Base-by-base conservation (phyloP, 1,284 basidiomycete genomes). In the Termitomyces sp. region DNA sequence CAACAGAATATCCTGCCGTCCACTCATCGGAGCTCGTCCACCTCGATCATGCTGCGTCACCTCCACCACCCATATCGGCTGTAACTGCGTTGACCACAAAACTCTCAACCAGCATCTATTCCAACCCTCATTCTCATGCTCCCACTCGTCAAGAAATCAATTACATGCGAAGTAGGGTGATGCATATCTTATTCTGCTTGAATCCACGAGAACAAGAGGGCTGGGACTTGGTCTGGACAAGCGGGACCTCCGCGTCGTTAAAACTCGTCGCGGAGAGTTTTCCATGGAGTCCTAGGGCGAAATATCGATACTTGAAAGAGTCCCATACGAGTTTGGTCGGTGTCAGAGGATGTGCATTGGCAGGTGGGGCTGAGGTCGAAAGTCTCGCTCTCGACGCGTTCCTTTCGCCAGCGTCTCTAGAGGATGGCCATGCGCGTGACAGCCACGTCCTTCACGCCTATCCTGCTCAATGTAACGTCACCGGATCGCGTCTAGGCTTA, bases 391-490 rank as follows among this genome's bases (percentile, higher is more conserved):
- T 59, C 10, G 53, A 59, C 33, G 31, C 41, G 28, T 59, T 59
- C 26, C 43, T 59, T 10, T 36, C 46, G 5, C 30, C 46, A 17
- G 10, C 3, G 24, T 10, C n/a, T 31, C n/a, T 38, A 15, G 38
- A 36, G 19, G 28, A 26, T 19, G 42, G 40, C 21, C 36, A 4
- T 36, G 15, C 15, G 15, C 24, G 33, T 12, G 24, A 30, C 28
- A 46, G 30, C 6, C 40, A 30, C 17, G 41, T 53, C 10, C 43
- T 59, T n/a, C 50, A 59, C 28, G 58, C 55, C 2, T 59, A 59
- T 47, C 58, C 58, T 48, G 58, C 58, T 3, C 58, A 59, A 19
- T 59, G 58, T 31, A 59, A 59, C 19, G 58, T 59, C 36, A 59
- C 58, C 21, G 58, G 58, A 46, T 57, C 58, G 15, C 58, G 58